Evolutionary conservation across 2,329 filamentous ascomycete species (phyloP).

Genomic region (Annulohypoxylon truncatum): DNA sequence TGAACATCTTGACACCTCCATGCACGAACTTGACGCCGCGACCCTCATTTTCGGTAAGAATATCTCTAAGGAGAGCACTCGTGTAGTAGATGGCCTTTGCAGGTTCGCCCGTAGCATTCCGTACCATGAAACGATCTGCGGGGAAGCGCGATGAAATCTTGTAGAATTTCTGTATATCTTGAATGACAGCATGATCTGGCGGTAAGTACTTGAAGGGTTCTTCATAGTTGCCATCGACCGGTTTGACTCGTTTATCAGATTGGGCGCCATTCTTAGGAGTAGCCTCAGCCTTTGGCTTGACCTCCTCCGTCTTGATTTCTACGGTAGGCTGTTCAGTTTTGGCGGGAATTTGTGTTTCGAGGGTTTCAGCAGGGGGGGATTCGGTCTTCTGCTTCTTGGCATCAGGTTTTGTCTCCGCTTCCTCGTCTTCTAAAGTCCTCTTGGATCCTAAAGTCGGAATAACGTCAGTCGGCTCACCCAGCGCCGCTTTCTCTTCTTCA

Average conservation of each 20-base stretch:
- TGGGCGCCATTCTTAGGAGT: conserved; percentile 33
- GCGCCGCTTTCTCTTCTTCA: conserved; percentile 50
- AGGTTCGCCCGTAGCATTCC: conserved; percentile 88
- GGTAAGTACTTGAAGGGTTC: conserved; percentile 95
- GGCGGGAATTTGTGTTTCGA: conserved; percentile 37
- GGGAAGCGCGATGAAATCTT: conserved; percentile 86
- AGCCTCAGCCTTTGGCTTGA: conserved; percentile 31
- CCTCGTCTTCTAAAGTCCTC: conserved; percentile 52
- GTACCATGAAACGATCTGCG: conserved; percentile 91
- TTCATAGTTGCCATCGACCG: conserved; percentile 70
- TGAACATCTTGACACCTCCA: conserved; percentile 98
- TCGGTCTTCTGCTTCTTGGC: conserved; percentile 62
- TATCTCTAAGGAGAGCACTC: conserved; percentile 83
- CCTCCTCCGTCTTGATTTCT: conserved; percentile 36
- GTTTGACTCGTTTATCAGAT: conserved; percentile 57
- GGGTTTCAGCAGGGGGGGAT: conserved; percentile 32
- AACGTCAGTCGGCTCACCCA: conserved; percentile 50
- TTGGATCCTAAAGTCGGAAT: conserved; percentile 49
- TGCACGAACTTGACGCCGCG: conserved; percentile 95
- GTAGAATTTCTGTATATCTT: conserved; percentile 86
- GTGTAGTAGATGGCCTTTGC: conserved; percentile 98
- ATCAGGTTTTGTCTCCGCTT: conserved; percentile 53
- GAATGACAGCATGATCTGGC: conserved; percentile 78
- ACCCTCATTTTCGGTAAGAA: conserved; percentile 87
- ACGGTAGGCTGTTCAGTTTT: conserved; percentile 18